These are phyloP conservation scores for Penicillium sp. DNA, from an alignment of 2,329 filamentous ascomycete genomes.

Conservation along the genomic window DNA sequence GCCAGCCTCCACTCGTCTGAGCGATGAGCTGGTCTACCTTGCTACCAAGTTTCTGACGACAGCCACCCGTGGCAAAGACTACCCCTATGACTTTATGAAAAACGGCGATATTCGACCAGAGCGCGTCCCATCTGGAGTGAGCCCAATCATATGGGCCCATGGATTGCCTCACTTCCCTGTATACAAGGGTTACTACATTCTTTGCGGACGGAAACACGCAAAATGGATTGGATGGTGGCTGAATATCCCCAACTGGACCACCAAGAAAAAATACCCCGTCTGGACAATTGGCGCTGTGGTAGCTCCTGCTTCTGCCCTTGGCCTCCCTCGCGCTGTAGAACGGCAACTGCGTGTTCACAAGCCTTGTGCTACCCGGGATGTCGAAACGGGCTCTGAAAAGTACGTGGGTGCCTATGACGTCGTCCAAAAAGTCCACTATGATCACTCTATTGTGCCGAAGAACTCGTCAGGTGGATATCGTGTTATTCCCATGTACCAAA, in stretches of 20 bases:
- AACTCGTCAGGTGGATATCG: background rate
- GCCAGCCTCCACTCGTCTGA: conserved; percentile 13
- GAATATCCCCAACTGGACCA: background rate
- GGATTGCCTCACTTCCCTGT: conserved; percentile 21
- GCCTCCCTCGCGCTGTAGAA: background rate
- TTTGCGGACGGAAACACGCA: conserved; percentile 14
- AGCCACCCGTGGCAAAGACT: background rate
- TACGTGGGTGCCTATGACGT: conserved; percentile 1
- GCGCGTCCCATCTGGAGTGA: conserved; percentile 14
- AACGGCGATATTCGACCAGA: conserved; percentile 13
- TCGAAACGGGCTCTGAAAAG: conserved; percentile 4
- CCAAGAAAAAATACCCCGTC: conserved; percentile 1
- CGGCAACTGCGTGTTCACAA: conserved; percentile 11
- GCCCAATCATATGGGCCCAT: conserved; percentile 19
- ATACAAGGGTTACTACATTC: conserved; percentile 21
- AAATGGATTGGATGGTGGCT: conserved; percentile 16
- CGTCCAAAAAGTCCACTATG: conserved; percentile 2
- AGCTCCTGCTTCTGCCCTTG: conserved; percentile 16
- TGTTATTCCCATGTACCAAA: conserved; percentile 2
- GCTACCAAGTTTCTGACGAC: conserved; percentile 10
- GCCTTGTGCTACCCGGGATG: conserved; percentile 1
- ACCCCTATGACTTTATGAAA: conserved; percentile 18
- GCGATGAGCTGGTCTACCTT: conserved; percentile 20
- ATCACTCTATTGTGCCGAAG: conserved; percentile 5
- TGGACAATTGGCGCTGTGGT: conserved; percentile 18